These are phyloP conservation scores for Amoebophrya sp. DNA, from an alignment of 169 alveolate species.

Conservation along the genomic window DNA sequence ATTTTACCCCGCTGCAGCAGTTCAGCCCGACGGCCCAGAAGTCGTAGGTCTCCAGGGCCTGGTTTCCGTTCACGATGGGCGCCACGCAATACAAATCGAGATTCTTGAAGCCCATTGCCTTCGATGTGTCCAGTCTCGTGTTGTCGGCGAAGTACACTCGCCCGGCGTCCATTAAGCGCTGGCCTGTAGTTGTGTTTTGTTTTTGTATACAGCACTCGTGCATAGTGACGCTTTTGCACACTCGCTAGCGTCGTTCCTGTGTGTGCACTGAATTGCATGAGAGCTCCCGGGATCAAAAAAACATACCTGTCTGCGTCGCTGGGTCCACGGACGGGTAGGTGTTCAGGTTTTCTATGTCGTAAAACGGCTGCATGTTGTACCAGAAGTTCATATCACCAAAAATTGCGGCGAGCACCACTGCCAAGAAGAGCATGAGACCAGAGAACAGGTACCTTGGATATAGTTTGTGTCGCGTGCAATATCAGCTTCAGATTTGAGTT, in stretches of 20 bases:
- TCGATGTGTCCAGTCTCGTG: slow-evolving; percentile 36
- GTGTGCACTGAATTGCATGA: too few relatives aligned
- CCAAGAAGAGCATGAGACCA: slow-evolving; percentile 31
- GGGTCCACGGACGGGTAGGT: slow-evolving; percentile 41
- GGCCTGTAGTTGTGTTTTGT: slow-evolving; percentile 38
- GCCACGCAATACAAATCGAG: slow-evolving; percentile 47
- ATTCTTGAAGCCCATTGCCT: slow-evolving; percentile 43
- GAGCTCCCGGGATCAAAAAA: too few relatives aligned
- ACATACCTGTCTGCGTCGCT: not conserved
- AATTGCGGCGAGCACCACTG: not conserved
- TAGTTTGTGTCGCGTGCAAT: slow-evolving; percentile 38
- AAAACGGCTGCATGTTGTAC: slow-evolving; percentile 52
- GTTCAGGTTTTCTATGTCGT: slow-evolving; percentile 49
- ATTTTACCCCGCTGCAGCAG: slow-evolving; percentile 47
- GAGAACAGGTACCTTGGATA: slow-evolving; percentile 42
- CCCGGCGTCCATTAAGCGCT: slow-evolving; percentile 47
- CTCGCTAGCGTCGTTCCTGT: too few relatives aligned
- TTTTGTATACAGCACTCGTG: too few relatives aligned
- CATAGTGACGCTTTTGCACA: too few relatives aligned
- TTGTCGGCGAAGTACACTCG: slow-evolving; percentile 47
- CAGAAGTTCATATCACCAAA: slow-evolving; percentile 47
- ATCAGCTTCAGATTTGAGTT: too few relatives aligned
- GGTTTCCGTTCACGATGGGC: slow-evolving; percentile 46
- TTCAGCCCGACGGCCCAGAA: slow-evolving; percentile 49
- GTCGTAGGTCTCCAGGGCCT: slow-evolving; percentile 43